Evolutionary conservation across 805 yeast species (phyloP).

Genomic region (Saturnispora ahearnii): DNA sequence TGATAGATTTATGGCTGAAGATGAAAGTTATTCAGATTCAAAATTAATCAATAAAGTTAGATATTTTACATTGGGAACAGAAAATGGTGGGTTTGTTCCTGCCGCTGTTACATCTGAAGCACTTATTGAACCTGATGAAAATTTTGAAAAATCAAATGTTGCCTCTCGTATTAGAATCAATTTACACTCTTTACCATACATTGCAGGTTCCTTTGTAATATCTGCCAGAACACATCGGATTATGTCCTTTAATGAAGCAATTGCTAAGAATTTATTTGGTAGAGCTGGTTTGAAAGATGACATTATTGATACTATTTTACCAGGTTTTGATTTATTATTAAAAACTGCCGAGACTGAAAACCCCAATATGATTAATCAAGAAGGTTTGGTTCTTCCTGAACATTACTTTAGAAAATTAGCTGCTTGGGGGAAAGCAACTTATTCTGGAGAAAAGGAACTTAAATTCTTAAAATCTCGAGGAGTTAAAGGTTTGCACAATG

Average conservation of each 20-base stretch:
- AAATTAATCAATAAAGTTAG: conserved; percentile 45
- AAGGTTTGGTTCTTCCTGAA: conserved; percentile 83
- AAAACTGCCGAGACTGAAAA: conserved; percentile 33
- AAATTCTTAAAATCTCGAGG: conserved; percentile 57
- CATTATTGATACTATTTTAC: conserved; percentile 50
- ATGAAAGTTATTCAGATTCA: conserved; percentile 24
- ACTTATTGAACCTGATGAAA: conserved; percentile 36
- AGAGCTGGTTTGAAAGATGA: conserved; percentile 40
- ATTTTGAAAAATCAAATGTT: neutral
- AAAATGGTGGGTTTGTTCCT: conserved; percentile 42
- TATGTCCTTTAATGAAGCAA: conserved; percentile 70
- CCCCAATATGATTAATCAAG: conserved; percentile 31
- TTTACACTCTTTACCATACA: conserved; percentile 72
- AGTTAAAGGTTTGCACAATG: conserved; percentile 57
- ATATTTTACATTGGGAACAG: conserved; percentile 47
- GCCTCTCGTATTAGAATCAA: conserved; percentile 42
- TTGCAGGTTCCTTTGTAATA: conserved; percentile 76
- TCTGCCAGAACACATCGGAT: conserved; percentile 42
- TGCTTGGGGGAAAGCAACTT: conserved; percentile 30
- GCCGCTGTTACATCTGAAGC: conserved; percentile 65
- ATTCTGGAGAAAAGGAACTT: conserved; percentile 36
- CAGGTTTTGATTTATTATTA: conserved; percentile 46
- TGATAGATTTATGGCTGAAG: neutral
- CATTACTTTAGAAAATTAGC: conserved; percentile 73
- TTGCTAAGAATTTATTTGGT: conserved; percentile 73